Evolutionary conservation across 75 land plant species (phyloP).

Genomic region (Pinus taeda): DNA sequence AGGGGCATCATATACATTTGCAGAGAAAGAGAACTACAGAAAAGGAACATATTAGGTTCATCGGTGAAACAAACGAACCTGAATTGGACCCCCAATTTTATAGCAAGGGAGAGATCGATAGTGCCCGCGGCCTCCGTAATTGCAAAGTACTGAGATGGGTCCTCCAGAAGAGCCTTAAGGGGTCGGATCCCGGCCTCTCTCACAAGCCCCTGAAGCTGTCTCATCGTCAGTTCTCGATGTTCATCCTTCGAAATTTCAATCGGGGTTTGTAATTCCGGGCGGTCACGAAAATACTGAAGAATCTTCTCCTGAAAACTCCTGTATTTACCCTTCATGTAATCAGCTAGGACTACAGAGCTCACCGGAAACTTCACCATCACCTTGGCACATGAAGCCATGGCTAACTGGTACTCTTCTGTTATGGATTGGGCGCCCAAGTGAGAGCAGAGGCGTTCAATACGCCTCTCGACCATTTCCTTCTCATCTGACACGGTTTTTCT

Average conservation of each 20-base stretch:
- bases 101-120: conserved; percentile 83
- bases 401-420: conserved; percentile 22
- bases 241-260: conserved; percentile 71
- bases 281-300: conserved; percentile 47
- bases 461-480: conserved; percentile 28
- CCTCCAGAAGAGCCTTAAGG: conserved; percentile 48
- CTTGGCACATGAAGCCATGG: conserved; percentile 26
- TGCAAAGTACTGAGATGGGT: conserved; percentile 78
- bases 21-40: not conserved
- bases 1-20: not conserved
- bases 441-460: conserved; percentile 31
- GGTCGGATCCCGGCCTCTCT: conserved; percentile 81
- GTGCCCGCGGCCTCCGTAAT: conserved; percentile 77
- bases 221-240: conserved; percentile 82
- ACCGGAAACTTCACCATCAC: conserved; percentile 37
- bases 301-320: conserved; percentile 51
- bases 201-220: conserved; percentile 75
- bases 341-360: conserved; percentile 27
- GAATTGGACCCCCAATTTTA: conserved; percentile 94
- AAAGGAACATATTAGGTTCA: not conserved
- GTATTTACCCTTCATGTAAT: conserved; percentile 62
- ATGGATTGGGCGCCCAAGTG: conserved; percentile 26
- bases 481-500: conserved; percentile 1
- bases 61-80: conserved; percentile 43
- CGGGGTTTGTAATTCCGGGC: conserved; percentile 85